Percentiles rank a stretch among this genome's conserved stretches.
Evolutionary conservation across 441 rosid species (phyloP).

Genomic region (Gossypium davidsonii): DNA sequence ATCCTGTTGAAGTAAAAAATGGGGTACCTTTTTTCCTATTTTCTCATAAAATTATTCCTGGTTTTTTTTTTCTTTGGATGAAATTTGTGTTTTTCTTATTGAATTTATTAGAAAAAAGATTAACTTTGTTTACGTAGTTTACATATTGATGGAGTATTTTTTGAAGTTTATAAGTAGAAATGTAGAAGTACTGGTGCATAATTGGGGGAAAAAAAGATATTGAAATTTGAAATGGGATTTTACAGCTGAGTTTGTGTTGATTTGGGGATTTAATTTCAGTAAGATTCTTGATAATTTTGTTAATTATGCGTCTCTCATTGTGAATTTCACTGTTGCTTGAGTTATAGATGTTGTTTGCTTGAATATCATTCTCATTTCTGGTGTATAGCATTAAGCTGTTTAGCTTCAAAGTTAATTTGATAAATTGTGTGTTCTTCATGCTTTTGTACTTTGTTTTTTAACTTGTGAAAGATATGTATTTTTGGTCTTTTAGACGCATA

Average conservation of each 20-base stretch:
- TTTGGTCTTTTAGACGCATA: background rate
- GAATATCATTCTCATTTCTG: background rate
- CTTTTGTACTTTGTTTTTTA: background rate
- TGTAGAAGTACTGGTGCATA: background rate
- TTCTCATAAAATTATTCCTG: background rate
- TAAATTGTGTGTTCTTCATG: background rate
- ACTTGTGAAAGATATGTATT: background rate
- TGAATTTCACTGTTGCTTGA: background rate
- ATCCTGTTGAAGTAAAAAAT: conserved; percentile 63
- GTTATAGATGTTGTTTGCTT: background rate
- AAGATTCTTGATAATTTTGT: background rate
- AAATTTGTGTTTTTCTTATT: background rate
- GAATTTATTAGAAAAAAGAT: background rate
- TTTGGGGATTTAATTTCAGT: background rate
- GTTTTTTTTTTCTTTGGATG: background rate
- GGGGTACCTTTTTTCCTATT: conserved; percentile 45
- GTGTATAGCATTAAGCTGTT: background rate
- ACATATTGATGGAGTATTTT: background rate
- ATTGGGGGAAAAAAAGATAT: background rate
- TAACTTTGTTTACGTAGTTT: background rate
- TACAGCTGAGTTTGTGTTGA: background rate
- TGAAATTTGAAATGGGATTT: background rate
- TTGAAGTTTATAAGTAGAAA: background rate
- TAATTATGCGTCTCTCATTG: background rate
- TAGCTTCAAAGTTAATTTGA: background rate